Base-by-base conservation (phyloP, 2,329 filamentous ascomycete genomes). In the Phaeosphaeriaceae sp. region DNA sequence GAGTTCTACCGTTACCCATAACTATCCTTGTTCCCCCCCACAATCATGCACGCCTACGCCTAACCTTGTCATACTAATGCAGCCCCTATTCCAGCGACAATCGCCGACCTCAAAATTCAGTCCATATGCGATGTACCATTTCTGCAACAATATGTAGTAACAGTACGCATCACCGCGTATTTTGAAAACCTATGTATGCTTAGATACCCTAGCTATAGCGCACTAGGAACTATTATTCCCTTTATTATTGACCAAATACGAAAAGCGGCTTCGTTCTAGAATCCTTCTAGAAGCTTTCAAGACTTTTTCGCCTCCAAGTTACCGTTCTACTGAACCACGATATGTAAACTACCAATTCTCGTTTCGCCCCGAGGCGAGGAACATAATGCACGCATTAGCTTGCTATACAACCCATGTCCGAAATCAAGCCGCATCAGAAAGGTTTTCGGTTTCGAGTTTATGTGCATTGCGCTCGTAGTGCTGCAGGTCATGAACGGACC, bases 21-120 rank as follows among this genome's bases (percentile, higher is more conserved):
- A 26, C 7, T 26, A 26, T 26, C 23, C 23, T 11, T 26, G 23
- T 26, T 26, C 23, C 6, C 15, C 18, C 37, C 12, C 23, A 9
- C 23, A 23, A 17, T 23, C 12, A 39, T 33, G 30, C 30, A 33
- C 13, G 16, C 9, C 17, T 23, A 37, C 35, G 18, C 16, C 8
- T 16, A 33, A 5, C 13, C 30, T 16, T 33, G 15, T 13, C 15
- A 13, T 16, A 13, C n/a, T 16, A 17, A 35, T 5, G 33, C 23
- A 32, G 16, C 7, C 15, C 15, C 13, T 15, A 20, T 7, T 30
- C 23, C 15, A 9, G 37, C 15, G 9, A 18, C 26, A 18, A 30
- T 36, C 33, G 42, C 33, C 33, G 42, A 37, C 33, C 42, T 37
- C 33, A 44, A 37, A 28, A 5, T 17, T 43, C 30, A 43, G 41